These are phyloP conservation scores for Moesziomyces sp. DNA, from an alignment of 1,284 basidiomycete genomes.

Conservation along the genomic window DNA sequence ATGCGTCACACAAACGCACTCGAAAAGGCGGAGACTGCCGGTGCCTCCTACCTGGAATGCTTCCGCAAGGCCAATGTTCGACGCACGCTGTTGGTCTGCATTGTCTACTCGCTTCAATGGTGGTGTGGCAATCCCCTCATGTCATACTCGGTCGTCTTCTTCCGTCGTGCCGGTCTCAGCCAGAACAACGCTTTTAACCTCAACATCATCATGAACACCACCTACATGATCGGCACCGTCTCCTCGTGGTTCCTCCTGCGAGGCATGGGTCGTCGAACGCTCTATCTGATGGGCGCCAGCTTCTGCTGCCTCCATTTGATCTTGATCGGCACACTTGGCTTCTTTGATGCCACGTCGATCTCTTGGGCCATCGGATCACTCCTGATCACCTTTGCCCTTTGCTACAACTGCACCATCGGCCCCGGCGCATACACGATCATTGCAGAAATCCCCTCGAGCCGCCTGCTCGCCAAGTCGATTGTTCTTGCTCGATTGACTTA, in stretches of 20 bases:
- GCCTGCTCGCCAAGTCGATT: slow-evolving; percentile 72
- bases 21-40: slow-evolving; percentile 65
- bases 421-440: slow-evolving; percentile 70
- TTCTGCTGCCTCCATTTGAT: slow-evolving; percentile 68
- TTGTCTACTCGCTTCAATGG: slow-evolving; percentile 65
- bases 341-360: slow-evolving; percentile 24
- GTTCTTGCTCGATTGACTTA: slow-evolving; percentile 71
- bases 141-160: slow-evolving; percentile 67
- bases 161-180: slow-evolving; percentile 69
- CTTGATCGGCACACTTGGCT: slow-evolving; percentile 70
- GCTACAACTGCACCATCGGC: slow-evolving; percentile 68
- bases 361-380: slow-evolving; percentile 69
- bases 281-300: slow-evolving; percentile 70
- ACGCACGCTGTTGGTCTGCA: slow-evolving; percentile 68
- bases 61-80: slow-evolving; percentile 69
- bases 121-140: slow-evolving; percentile 63
- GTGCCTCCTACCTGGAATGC: slow-evolving; percentile 69
- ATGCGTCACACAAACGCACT: slow-evolving; percentile 69
- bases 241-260: slow-evolving; percentile 69
- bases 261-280: slow-evolving; percentile 68
- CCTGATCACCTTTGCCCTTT: slow-evolving; percentile 69
- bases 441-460: slow-evolving; percentile 70
- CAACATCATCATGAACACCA: slow-evolving; percentile 67
- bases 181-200: slow-evolving; percentile 68
- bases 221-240: slow-evolving; percentile 68